Evolutionary conservation across 1,139 yeast genomes (phyloP).

Genomic region (Scheffersomyces illinoinensis): DNA sequence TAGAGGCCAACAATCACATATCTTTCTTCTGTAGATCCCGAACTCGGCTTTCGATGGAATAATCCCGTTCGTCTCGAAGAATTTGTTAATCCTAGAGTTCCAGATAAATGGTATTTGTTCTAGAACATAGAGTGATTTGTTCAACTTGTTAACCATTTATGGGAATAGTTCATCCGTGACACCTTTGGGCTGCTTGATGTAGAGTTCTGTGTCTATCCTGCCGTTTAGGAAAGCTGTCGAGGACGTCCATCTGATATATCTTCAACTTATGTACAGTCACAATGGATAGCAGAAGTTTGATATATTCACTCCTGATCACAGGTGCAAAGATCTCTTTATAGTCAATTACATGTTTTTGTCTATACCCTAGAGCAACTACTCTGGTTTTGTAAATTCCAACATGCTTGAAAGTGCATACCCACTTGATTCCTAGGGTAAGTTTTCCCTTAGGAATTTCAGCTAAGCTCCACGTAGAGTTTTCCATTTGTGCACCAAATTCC

Average conservation of each 20-base stretch:
- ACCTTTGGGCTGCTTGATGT: constrained; percentile 4
- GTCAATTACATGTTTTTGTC: constrained; percentile 17
- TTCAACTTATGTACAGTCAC: not conserved
- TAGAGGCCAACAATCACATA: too few relatives aligned
- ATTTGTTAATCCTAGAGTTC: constrained; percentile 5
- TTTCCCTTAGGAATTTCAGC: constrained; percentile 2
- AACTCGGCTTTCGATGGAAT: not conserved
- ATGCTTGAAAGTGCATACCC: constrained; percentile 7
- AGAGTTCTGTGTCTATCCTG: constrained; percentile 3
- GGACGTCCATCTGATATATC: constrained; percentile 19
- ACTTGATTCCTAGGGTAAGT: constrained; percentile 3
- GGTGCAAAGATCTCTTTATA: constrained; percentile 20
- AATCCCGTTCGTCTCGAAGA: constrained; percentile 2
- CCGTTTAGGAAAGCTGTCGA: constrained; percentile 16
- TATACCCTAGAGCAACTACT: constrained; percentile 17
- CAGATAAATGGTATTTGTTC: constrained; percentile 8
- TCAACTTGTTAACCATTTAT: not conserved
- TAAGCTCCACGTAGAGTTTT: constrained; percentile 4
- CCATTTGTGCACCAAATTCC: not conserved
- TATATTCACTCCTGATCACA: constrained; percentile 14
- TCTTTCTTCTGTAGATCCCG: not conserved
- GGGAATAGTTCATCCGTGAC: not conserved
- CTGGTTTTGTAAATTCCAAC: constrained; percentile 14
- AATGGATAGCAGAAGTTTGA: constrained; percentile 12
- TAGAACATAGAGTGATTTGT: constrained; percentile 2